phyloP scores from a whole-genome alignment of 164 flowering plant species.

The Liquidambar formosana region DNA sequence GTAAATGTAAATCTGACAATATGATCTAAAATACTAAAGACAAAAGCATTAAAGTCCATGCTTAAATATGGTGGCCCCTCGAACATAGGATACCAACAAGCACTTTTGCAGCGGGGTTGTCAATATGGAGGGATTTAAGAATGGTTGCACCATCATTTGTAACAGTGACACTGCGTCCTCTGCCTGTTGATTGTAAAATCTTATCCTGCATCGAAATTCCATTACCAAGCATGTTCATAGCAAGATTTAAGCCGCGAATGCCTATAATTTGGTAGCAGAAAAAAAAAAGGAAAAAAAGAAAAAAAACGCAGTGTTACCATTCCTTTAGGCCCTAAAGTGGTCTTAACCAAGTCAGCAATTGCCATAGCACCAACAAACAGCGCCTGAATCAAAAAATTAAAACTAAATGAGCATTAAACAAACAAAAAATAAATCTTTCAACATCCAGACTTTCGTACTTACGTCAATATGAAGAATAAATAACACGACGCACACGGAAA shows the following conservation, averaged over 20 bases:
- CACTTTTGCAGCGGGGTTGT: slow-evolving; percentile 96
- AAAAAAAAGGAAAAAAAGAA: background rate
- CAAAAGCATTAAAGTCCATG: too few species aligned
- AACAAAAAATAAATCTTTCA: background rate
- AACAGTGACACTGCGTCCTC: slow-evolving; percentile 81
- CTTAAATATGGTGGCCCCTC: too few species aligned
- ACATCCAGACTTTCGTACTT: background rate
- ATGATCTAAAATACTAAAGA: too few species aligned
- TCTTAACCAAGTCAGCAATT: slow-evolving; percentile 91
- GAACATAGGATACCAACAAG: slow-evolving; percentile 80
- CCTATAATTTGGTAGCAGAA: background rate
- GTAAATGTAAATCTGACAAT: too few species aligned
- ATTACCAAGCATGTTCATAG: too few species aligned
- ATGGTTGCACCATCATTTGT: slow-evolving; percentile 99
- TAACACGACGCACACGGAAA: background rate
- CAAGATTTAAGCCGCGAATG: background rate
- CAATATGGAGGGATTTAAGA: slow-evolving; percentile 91
- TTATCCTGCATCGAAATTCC: slow-evolving; percentile 61
- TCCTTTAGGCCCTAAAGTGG: slow-evolving; percentile 98
- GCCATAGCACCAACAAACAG: slow-evolving; percentile 98
- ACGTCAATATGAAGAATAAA: too few species aligned
- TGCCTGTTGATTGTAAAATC: slow-evolving; percentile 90
- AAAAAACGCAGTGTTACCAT: slow-evolving; percentile 53
- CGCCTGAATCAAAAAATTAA: slow-evolving; percentile 40
- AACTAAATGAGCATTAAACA: background rate